phyloP scores from a whole-genome alignment of 2,329 filamentous ascomycete species.

The Leptosphaerulina australis region DNA sequence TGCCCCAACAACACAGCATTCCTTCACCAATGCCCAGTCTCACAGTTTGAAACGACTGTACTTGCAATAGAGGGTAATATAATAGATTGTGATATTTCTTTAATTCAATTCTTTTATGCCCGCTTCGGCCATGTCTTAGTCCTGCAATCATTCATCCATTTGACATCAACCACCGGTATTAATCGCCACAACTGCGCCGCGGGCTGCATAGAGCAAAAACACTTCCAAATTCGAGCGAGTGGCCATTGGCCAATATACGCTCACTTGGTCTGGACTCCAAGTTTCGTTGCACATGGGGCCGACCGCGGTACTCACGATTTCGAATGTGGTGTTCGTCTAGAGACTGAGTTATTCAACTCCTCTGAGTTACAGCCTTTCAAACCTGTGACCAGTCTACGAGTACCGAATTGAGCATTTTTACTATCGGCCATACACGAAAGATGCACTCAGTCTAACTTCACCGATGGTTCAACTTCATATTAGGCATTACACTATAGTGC shows the following conservation, averaged over 20 bases:
- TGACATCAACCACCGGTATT: conserved; percentile 40
- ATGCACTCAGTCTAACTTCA: too few species aligned
- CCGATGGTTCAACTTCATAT: neutral
- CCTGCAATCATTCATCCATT: conserved; percentile 30
- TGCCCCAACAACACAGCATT: conserved; percentile 27
- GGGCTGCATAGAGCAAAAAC: conserved; percentile 4
- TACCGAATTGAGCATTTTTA: too few species aligned
- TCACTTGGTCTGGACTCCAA: neutral
- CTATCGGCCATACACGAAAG: too few species aligned
- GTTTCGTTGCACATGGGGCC: conserved; percentile 10
- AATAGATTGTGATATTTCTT: conserved; percentile 39
- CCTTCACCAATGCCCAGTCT: conserved; percentile 27
- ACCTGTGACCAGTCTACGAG: neutral
- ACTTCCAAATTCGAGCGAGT: conserved; percentile 1
- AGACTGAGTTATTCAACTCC: neutral
- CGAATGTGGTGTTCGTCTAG: neutral
- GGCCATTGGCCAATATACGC: neutral
- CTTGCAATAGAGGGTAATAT: conserved; percentile 35
- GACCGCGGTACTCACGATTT: neutral
- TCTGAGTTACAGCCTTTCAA: neutral
- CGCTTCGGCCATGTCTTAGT: conserved; percentile 18
- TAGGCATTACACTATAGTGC: conserved; percentile 7
- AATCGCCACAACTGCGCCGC: conserved; percentile 18
- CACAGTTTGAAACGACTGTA: conserved; percentile 33
- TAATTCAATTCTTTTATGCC: conserved; percentile 17